Evolutionary conservation across 179 eudicot genomes (phyloP).

Genomic region (Amaranthus tricolor): DNA sequence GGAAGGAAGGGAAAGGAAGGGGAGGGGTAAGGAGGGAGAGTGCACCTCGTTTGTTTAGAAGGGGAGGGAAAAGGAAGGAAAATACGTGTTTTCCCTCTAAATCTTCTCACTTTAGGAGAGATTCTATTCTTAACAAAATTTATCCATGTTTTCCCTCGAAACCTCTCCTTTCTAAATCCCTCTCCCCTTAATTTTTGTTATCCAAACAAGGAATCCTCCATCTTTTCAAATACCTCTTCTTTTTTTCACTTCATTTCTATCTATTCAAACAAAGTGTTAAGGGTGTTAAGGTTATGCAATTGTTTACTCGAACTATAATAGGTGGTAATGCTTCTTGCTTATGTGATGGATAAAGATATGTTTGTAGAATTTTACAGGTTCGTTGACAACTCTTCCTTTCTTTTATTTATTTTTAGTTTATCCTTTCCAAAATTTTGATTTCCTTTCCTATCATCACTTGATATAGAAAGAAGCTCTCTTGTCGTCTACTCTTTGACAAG

Average conservation of each 20-base stretch:
- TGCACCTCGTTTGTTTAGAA: no score
- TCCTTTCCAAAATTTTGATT: background rate
- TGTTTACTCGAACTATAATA: constrained; percentile 15
- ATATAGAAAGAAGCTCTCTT: constrained; percentile 74
- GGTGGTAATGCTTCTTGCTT: constrained; percentile 88
- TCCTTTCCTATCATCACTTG: background rate
- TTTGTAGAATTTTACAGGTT: constrained; percentile 89
- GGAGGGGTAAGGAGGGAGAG: no score
- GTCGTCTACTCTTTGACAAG: constrained; percentile 73
- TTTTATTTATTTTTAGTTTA: background rate
- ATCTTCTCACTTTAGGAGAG: background rate
- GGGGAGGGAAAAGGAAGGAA: no score
- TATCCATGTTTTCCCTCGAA: no score
- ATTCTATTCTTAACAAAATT: no score
- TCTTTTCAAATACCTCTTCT: background rate
- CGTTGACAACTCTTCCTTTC: background rate
- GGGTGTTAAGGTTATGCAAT: no score
- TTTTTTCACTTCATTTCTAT: background rate
- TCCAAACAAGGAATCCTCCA: no score
- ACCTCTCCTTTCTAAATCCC: no score
- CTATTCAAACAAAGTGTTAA: no score
- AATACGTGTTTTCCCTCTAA: no score
- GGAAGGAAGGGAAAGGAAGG: no score
- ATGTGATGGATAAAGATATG: constrained; percentile 81
- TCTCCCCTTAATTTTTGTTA: no score